A percentile compares a stretch with the other conserved stretches of the same genome.
These are phyloP conservation scores for Fusarium nelsonii DNA, from an alignment of 2,329 filamentous ascomycete genomes.

Conservation along the genomic window DNA sequence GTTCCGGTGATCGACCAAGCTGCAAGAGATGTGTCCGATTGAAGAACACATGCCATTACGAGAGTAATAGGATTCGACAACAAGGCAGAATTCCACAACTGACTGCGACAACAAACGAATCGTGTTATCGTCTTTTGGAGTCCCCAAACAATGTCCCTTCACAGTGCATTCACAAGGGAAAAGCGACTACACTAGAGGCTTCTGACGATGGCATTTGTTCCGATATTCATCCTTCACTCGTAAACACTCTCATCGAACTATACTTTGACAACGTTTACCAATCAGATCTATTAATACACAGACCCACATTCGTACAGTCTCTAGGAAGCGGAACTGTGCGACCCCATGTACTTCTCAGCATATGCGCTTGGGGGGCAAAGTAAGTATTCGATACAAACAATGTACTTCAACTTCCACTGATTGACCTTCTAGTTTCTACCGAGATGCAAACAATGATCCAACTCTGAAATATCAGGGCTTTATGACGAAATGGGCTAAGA, in stretches of 20 bases:
- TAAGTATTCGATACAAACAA: not conserved
- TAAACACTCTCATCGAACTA: not conserved
- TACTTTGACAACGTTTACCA: constrained; percentile 41
- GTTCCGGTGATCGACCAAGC: constrained; percentile 33
- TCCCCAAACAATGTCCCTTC: too few relatives aligned
- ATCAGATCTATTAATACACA: constrained; percentile 25
- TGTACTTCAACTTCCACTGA: accelerated
- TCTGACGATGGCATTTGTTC: not conserved
- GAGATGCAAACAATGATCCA: not conserved
- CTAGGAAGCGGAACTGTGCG: not conserved
- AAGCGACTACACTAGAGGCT: too few relatives aligned
- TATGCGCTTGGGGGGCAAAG: constrained; percentile 43
- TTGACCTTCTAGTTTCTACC: constrained; percentile 23
- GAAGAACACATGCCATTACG: constrained; percentile 9
- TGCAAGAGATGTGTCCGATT: constrained; percentile 35
- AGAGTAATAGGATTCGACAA: not conserved
- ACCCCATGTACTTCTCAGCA: constrained; percentile 25
- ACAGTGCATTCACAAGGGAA: too few relatives aligned
- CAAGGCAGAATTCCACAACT: too few relatives aligned
- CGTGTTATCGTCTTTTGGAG: too few relatives aligned
- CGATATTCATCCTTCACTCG: not conserved
- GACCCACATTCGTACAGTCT: not conserved
- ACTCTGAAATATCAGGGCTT: not conserved
- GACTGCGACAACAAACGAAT: too few relatives aligned
- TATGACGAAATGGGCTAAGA: constrained; percentile 32